Evolutionary conservation across 768 basidiomycete genomes (phyloP).

Genomic region (Rhizopogon roseolus): DNA sequence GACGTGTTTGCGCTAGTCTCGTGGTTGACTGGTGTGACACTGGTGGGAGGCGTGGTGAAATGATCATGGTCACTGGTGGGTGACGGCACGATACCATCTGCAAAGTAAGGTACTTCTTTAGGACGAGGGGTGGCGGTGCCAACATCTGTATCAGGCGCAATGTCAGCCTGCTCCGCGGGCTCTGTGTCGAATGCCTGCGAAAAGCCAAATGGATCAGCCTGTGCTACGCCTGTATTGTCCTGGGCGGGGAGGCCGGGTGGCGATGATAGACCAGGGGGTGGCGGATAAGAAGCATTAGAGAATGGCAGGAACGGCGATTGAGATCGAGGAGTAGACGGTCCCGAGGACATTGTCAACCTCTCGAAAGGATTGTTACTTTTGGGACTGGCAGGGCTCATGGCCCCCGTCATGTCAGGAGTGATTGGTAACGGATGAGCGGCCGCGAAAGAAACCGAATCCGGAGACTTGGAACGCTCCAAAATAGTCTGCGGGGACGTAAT

Average conservation of each 20-base stretch:
- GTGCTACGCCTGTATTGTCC: slow-evolving; percentile 1
- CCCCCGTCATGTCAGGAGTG: slow-evolving; percentile 59
- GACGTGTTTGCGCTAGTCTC: slow-evolving; percentile 11
- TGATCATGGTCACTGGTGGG: slow-evolving; percentile 40
- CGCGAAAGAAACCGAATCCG: slow-evolving; percentile 52
- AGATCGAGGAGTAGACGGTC: slow-evolving; percentile 37
- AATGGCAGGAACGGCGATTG: slow-evolving; percentile 61
- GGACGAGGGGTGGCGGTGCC: slow-evolving; percentile 16
- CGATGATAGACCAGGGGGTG: slow-evolving; percentile 25
- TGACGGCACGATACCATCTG: slow-evolving; percentile 18
- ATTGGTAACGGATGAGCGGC: slow-evolving; percentile 68
- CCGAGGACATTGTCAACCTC: slow-evolving; percentile 48
- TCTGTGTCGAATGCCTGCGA: slow-evolving; percentile 20
- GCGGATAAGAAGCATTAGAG: slow-evolving; percentile 30
- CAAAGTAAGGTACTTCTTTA: slow-evolving; percentile 9
- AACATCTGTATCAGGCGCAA: slow-evolving; percentile 15
- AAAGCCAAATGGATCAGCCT: slow-evolving; percentile 53
- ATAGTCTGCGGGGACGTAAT: slow-evolving; percentile 2
- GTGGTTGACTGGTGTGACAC: slow-evolving; percentile 21
- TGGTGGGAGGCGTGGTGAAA: slow-evolving; percentile 59
- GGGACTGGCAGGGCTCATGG: slow-evolving; percentile 37
- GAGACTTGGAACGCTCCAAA: slow-evolving; percentile 32
- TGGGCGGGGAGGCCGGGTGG: slow-evolving; percentile 9
- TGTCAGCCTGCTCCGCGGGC: slow-evolving; percentile 8
- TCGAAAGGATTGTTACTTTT: slow-evolving; percentile 96